A percentile compares a stretch with the other conserved stretches of the same genome.
These are phyloP conservation scores for Candida ulmi DNA, from an alignment of 805 yeast genomes.

Conservation along the genomic window DNA sequence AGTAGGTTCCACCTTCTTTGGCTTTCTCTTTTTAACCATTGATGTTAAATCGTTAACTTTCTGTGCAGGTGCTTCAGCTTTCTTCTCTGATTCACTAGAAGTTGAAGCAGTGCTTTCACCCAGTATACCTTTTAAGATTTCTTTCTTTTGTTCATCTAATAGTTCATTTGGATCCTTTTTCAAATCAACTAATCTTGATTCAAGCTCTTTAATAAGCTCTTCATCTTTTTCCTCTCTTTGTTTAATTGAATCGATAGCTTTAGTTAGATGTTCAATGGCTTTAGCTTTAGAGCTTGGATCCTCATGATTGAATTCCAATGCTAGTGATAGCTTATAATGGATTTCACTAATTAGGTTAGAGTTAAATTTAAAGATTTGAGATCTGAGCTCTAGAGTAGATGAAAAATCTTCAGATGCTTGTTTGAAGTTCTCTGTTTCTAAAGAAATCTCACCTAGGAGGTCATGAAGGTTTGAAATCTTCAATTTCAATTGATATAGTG, in stretches of 20 bases:
- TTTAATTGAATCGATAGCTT: slow-evolving; percentile 47
- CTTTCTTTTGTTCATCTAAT: slow-evolving; percentile 43
- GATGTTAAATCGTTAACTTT: slow-evolving; percentile 56
- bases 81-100: slow-evolving; percentile 10
- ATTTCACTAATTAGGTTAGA: slow-evolving; percentile 68
- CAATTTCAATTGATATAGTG: slow-evolving; percentile 32
- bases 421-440: slow-evolving; percentile 82
- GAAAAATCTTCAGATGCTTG: slow-evolving; percentile 72
- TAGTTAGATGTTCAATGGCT: slow-evolving; percentile 49
- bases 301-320: slow-evolving; percentile 65
- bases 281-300: slow-evolving; percentile 38
- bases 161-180: slow-evolving; percentile 45
- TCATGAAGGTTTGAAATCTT: slow-evolving; percentile 73
- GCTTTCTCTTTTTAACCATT: slow-evolving; percentile 53
- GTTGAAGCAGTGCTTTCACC: slow-evolving; percentile 36
- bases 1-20: slow-evolving; percentile 7
- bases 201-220: slow-evolving; percentile 49
- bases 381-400: slow-evolving; percentile 49
- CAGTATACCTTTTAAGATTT: slow-evolving; percentile 50
- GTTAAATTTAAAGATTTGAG: slow-evolving; percentile 40
- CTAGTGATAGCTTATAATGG: slow-evolving; percentile 74
- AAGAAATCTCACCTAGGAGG: slow-evolving; percentile 80
- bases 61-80: not conserved
- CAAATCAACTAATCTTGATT: slow-evolving; percentile 50
- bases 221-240: slow-evolving; percentile 34